Percentiles rank a stretch among this genome's conserved stretches.
Conservation (phyloP, 768 basidiomycete species). For the Podaxis pistillaris region DNA sequence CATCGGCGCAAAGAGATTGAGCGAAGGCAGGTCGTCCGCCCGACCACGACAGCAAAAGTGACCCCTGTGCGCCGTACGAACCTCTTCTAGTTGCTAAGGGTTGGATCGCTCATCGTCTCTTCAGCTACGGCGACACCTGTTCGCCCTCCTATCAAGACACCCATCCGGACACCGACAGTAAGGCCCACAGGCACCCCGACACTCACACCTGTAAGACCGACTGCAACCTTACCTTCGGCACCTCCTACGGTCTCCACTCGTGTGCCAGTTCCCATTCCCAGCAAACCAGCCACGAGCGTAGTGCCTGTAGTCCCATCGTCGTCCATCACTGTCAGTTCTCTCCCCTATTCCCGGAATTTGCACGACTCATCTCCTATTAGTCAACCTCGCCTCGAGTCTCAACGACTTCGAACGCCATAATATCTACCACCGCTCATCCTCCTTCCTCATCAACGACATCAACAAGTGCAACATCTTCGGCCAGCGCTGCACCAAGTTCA, state of each 20-base stretch:
- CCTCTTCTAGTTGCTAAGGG: not conserved
- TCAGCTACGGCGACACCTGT: not conserved
- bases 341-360: not conserved
- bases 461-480: not conserved
- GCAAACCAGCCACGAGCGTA: not conserved
- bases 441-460: not conserved
- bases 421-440: not conserved
- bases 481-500: not conserved
- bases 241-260: not conserved
- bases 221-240: not conserved
- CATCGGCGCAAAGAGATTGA: not conserved
- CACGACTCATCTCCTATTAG: not conserved
- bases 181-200: not conserved
- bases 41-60: not conserved
- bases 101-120: not conserved
- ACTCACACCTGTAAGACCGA: not conserved
- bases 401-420: not conserved
- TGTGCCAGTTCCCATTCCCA: not conserved
- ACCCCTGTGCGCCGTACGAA: constrained; percentile 2
- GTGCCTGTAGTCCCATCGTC: not conserved
- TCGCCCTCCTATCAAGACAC: not conserved
- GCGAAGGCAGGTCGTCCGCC: not conserved
- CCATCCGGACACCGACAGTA: not conserved
- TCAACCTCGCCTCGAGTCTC: not conserved
- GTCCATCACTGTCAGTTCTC: not conserved